Conservation (phyloP, 768 basidiomycete species). For the Leccinum pellstonianum region DNA sequence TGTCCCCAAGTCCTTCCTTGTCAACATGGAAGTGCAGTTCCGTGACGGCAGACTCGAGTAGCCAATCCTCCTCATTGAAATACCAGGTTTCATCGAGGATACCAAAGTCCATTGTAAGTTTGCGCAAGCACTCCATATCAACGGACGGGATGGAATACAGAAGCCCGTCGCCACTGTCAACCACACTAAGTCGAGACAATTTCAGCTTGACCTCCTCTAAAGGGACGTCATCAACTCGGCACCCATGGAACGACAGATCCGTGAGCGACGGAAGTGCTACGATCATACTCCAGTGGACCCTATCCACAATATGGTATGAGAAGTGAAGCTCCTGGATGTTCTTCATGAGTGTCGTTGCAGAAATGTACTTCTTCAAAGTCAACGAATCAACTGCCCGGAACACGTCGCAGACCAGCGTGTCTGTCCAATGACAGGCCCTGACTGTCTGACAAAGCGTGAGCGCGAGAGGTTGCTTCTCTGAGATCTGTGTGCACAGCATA, state of each 20-base stretch:
- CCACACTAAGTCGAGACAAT: neutral
- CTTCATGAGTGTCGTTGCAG: conserved; percentile 18
- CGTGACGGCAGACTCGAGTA: neutral
- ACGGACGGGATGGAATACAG: no score
- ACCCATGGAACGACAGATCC: conserved; percentile 10
- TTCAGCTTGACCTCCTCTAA: neutral
- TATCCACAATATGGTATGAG: conserved; percentile 3
- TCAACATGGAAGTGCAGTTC: neutral
- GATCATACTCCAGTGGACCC: conserved; percentile 18
- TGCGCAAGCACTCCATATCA: neutral
- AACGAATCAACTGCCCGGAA: conserved; percentile 1
- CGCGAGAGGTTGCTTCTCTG: neutral
- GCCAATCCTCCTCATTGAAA: neutral
- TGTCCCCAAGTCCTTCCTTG: neutral
- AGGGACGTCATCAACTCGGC: neutral
- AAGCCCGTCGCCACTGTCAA: neutral
- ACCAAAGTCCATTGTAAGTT: neutral
- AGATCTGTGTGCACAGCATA: neutral
- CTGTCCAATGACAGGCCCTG: conserved; percentile 2
- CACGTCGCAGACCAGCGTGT: neutral
- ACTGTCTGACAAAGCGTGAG: neutral
- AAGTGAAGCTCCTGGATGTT: conserved; percentile 19
- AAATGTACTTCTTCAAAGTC: neutral
- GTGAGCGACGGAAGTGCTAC: conserved; percentile 13
- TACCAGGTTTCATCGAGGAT: neutral